A percentile compares a stretch with the other conserved stretches of the same genome.
These are phyloP conservation scores for Hericium erinaceus DNA, from an alignment of 768 basidiomycete genomes.

Conservation along the genomic window DNA sequence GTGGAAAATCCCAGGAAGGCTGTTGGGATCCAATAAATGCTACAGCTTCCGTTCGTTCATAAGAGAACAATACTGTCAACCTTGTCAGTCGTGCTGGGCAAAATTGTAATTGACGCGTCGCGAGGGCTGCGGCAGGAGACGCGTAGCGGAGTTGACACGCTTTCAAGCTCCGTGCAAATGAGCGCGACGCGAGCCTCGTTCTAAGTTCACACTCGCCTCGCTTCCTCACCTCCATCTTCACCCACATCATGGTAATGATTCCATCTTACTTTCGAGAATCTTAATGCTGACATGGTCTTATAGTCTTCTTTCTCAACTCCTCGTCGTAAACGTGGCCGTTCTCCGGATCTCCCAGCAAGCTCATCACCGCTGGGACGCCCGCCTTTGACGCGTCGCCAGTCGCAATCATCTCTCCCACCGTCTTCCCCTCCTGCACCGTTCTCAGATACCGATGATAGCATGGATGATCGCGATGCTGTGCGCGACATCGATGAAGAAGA, in stretches of 20 bases:
- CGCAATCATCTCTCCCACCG: conserved; percentile 50
- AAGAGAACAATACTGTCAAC: no score
- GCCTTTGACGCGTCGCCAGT: conserved; percentile 38
- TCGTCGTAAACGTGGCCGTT: conserved; percentile 16
- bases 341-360: conserved; percentile 11
- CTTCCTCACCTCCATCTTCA: background rate
- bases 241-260: background rate
- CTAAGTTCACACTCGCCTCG: background rate
- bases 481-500: conserved; percentile 63
- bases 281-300: background rate
- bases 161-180: conserved; percentile 13
- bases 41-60: no score
- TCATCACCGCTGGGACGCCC: conserved; percentile 31
- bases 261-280: background rate
- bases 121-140: no score
- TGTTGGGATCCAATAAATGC: no score
- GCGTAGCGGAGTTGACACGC: conserved; percentile 16
- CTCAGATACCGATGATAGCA: conserved; percentile 77
- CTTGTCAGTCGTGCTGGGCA: no score
- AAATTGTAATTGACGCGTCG: no score
- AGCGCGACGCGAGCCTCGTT: conserved; percentile 2
- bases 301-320: conserved; percentile 12
- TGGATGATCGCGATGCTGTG: conserved; percentile 62
- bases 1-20: no score
- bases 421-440: conserved; percentile 79